Conservation (phyloP, 371 early-diverging fungal species). For the Racocetra persica region DNA sequence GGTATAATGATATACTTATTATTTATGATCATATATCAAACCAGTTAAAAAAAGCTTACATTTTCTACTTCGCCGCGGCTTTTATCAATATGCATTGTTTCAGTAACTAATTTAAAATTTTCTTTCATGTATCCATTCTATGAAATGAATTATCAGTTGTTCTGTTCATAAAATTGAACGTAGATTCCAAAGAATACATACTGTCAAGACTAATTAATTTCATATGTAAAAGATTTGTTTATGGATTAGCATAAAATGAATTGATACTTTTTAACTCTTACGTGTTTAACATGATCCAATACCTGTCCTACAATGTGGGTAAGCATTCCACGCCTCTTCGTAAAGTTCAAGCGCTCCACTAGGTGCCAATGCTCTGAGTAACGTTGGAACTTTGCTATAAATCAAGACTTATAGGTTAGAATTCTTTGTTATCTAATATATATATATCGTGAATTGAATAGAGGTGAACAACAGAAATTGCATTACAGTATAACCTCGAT, state of each 20-base stretch:
- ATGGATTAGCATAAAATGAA: neutral
- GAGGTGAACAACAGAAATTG: no score
- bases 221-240: neutral
- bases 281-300: constrained; percentile 43
- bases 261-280: neutral
- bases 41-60: constrained; percentile 45
- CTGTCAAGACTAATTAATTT: constrained; percentile 37
- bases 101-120: constrained; percentile 74
- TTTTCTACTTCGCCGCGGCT: constrained; percentile 79
- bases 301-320: constrained; percentile 83
- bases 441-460: no score
- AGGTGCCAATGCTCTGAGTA: constrained; percentile 67
- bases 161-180: neutral
- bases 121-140: constrained; percentile 75
- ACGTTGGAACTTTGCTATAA: constrained; percentile 64
- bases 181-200: constrained; percentile 28
- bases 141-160: neutral
- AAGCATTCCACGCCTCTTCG: constrained; percentile 87
- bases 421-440: neutral
- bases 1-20: neutral
- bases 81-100: constrained; percentile 72
- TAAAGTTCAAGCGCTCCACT: constrained; percentile 70
- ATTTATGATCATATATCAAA: constrained; percentile 5
- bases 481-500: no score
- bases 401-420: neutral